These are phyloP conservation scores for Fusarium tupiense DNA, from an alignment of 2,329 filamentous ascomycete genomes.

Conservation along the genomic window DNA sequence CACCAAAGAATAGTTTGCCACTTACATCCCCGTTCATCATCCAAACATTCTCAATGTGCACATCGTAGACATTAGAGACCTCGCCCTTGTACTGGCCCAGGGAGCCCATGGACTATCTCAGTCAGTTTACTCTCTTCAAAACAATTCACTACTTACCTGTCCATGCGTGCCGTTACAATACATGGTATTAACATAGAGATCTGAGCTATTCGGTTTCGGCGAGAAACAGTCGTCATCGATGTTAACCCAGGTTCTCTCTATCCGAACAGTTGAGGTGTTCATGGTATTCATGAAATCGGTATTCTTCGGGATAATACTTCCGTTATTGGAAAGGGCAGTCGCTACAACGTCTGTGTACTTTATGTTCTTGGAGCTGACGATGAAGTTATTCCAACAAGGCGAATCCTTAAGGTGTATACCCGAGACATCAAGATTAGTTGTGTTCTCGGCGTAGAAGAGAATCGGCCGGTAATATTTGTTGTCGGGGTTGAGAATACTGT, in stretches of 20 bases:
- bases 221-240: conserved; percentile 71
- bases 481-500: conserved; percentile 57
- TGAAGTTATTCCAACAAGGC: conserved; percentile 72
- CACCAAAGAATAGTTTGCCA: accelerated
- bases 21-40: conserved; percentile 56
- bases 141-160: accelerated
- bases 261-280: conserved; percentile 63
- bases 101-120: conserved; percentile 57
- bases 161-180: conserved; percentile 67
- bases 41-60: conserved; percentile 68
- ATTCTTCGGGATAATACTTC: conserved; percentile 62
- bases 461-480: conserved; percentile 68
- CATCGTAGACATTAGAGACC: conserved; percentile 65
- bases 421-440: conserved; percentile 65
- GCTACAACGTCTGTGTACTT: conserved; percentile 64
- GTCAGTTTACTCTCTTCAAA: accelerated
- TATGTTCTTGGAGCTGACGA: conserved; percentile 65
- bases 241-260: conserved; percentile 61
- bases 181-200: conserved; percentile 67
- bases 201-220: conserved; percentile 67
- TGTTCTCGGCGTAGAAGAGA: conserved; percentile 69
- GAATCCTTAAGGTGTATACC: conserved; percentile 69
- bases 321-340: conserved; percentile 60
- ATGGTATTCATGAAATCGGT: conserved; percentile 71
- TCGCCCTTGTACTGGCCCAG: conserved; percentile 67